A percentile compares a stretch with the other conserved stretches of the same genome.
Conservation (phyloP, 2,329 filamentous ascomycete genomes). For the Tolypocladium tropicale region DNA sequence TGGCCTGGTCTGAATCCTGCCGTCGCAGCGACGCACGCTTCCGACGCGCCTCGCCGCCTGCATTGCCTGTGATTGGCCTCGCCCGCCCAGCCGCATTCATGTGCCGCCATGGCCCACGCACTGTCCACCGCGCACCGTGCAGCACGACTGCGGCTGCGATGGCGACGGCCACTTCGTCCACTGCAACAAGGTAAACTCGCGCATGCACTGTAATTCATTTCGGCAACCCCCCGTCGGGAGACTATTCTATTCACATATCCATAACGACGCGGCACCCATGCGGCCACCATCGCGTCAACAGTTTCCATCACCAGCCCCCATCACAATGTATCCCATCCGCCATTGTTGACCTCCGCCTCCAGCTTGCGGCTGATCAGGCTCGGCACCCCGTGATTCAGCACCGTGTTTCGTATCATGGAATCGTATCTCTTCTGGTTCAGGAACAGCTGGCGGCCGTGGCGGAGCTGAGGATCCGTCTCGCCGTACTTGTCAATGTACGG, state of each 20-base stretch:
- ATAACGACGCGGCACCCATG: not conserved
- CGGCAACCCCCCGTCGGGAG: too few species aligned
- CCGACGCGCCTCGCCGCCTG: not conserved
- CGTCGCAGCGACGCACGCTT: not conserved
- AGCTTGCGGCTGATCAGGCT: slow-evolving; percentile 82
- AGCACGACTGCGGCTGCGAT: too few species aligned
- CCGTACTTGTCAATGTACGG: slow-evolving; percentile 95
- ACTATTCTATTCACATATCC: not conserved
- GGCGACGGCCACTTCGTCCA: too few species aligned
- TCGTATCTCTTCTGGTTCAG: slow-evolving; percentile 93
- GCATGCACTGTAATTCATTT: too few species aligned
- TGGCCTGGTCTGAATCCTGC: not conserved
- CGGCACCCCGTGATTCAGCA: slow-evolving; percentile 78
- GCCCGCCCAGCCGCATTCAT: not conserved
- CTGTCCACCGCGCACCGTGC: not conserved
- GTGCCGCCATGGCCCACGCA: not conserved
- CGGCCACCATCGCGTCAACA: too few species aligned
- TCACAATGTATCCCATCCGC: slow-evolving; percentile 76
- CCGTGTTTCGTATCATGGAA: slow-evolving; percentile 71
- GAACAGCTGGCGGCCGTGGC: slow-evolving; percentile 80
- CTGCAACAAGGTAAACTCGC: too few species aligned
- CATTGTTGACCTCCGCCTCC: slow-evolving; percentile 93
- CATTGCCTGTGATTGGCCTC: not conserved
- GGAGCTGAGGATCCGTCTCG: slow-evolving; percentile 84
- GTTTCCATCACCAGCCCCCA: too few species aligned